These are phyloP conservation scores for Euphrasia confusa DNA, from an alignment of 257 asterid genomes.

Conservation along the genomic window DNA sequence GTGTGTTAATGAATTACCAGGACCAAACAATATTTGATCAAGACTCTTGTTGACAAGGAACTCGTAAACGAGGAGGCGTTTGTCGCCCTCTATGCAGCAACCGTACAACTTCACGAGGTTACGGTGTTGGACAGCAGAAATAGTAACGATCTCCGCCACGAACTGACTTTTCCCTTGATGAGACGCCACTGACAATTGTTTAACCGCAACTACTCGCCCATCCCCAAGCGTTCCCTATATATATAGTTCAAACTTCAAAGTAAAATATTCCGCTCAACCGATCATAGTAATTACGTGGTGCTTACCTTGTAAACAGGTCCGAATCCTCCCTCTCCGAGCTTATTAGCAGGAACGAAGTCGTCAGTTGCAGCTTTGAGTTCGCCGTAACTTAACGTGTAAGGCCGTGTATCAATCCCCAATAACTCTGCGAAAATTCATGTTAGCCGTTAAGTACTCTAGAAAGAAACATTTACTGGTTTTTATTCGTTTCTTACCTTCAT, in stretches of 20 bases:
- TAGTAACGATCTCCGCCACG: constrained; percentile 82
- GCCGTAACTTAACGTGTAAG: constrained; percentile 61
- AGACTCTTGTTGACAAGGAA: constrained; percentile 85
- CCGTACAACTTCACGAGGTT: constrained; percentile 83
- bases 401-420: constrained; percentile 66
- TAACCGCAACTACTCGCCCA: constrained; percentile 72
- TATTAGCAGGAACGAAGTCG: constrained; percentile 58
- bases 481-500: constrained; percentile 41
- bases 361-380: constrained; percentile 67
- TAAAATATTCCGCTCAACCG: too few species aligned
- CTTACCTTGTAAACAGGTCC: constrained; percentile 85
- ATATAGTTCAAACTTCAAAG: neutral
- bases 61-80: constrained; percentile 80
- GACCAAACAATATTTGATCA: constrained; percentile 72
- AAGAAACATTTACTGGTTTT: neutral
- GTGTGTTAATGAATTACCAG: constrained; percentile 21
- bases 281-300: too few species aligned
- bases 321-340: constrained; percentile 95
- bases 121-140: constrained; percentile 91
- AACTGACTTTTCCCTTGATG: constrained; percentile 89
- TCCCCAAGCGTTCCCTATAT: constrained; percentile 62
- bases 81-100: constrained; percentile 83
- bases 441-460: too few species aligned
- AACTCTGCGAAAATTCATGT: constrained; percentile 42
- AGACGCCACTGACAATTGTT: constrained; percentile 72